Base-by-base conservation (phyloP, 2,329 filamentous ascomycete species). In the Colletotrichum phormii region DNA sequence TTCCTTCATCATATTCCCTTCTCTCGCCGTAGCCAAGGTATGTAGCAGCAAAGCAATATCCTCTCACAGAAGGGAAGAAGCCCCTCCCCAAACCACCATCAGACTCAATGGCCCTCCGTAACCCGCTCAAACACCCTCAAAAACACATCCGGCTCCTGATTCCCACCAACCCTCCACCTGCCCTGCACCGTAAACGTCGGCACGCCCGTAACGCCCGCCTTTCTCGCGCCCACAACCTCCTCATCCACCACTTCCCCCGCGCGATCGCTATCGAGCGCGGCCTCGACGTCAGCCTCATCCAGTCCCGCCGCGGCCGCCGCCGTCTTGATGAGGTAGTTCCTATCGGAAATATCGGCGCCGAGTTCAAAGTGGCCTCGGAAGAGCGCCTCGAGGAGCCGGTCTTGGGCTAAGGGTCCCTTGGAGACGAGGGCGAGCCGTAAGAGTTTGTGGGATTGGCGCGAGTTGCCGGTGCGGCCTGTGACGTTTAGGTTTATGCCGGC, bases 111-210 rank as follows among this genome's bases (percentile, higher is more conserved):
- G 64, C 75, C 74, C 3, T 51, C 72, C 51, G 76, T 69, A 22
- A 93, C 84, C 78, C 87, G 85, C 75, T 91, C 88, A 82, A 96
- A 95, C 49, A 93, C 80, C 74, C 89, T 86, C 77, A 92, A 83
- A 80, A 95, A 94, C 0, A 91, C 86, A 57, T 86, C 86, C 3
- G 89, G 85, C 72, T 92, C 89, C 84, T 95, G 92, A 67, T 91
- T 93, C 0, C 94, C 94, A 9, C 91, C 90, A 22, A 96, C 85
- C 75, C 91, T 88, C 81, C 90, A 95, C 77, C 85, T 84, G 1
- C 87, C 89, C 78, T 95, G 92, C 63, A 96, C 87, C 2, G 90
- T 91, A 77, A 94, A 94, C 76, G 92, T 91, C 18, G 94, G 93
- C 76, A 95, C 93, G 0, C 93, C 93, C 69, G 85, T 86, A 65